Conservation (phyloP, 352 stramenopile species). For the Globisporangium okanoganense region DNA sequence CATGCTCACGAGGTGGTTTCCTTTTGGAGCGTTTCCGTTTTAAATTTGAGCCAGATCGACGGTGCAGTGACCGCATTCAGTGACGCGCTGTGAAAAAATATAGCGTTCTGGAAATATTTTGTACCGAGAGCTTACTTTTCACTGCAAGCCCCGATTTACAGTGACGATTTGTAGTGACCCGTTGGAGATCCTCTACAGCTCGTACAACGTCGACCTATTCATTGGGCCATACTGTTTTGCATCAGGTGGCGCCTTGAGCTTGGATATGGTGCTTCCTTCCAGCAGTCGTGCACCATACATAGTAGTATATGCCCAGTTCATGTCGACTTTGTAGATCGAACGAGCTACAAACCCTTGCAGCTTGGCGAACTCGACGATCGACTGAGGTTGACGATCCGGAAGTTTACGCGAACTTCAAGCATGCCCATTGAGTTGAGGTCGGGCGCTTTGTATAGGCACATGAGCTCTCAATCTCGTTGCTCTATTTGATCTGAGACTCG, state of each 20-base stretch:
- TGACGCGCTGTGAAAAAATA: too few relatives aligned
- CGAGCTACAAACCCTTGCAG: conserved; percentile 54
- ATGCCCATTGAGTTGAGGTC: conserved; percentile 38
- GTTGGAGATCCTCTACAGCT: too few relatives aligned
- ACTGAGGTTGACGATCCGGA: conserved; percentile 21
- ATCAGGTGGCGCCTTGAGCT: conserved; percentile 13
- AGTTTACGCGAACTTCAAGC: conserved; percentile 46
- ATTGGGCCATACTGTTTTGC: conserved; percentile 38
- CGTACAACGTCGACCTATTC: conserved; percentile 31
- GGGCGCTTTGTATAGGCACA: conserved; percentile 32
- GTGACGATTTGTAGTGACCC: too few relatives aligned
- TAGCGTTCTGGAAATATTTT: too few relatives aligned
- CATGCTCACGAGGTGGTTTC: too few relatives aligned
- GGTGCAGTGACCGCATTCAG: too few relatives aligned
- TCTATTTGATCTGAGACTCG: too few relatives aligned
- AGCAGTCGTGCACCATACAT: conserved; percentile 18
- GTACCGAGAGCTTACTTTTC: too few relatives aligned
- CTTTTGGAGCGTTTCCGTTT: too few relatives aligned
- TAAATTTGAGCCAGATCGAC: too few relatives aligned
- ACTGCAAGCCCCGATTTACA: too few relatives aligned
- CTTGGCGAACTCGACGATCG: conserved; percentile 47
- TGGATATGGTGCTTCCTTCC: background rate
- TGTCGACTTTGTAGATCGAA: conserved; percentile 54
- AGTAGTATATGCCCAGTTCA: conserved; percentile 51
- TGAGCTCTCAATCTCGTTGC: too few relatives aligned